phyloP scores from a whole-genome alignment of 1,139 yeast genomes.

The Lodderomyces theae region DNA sequence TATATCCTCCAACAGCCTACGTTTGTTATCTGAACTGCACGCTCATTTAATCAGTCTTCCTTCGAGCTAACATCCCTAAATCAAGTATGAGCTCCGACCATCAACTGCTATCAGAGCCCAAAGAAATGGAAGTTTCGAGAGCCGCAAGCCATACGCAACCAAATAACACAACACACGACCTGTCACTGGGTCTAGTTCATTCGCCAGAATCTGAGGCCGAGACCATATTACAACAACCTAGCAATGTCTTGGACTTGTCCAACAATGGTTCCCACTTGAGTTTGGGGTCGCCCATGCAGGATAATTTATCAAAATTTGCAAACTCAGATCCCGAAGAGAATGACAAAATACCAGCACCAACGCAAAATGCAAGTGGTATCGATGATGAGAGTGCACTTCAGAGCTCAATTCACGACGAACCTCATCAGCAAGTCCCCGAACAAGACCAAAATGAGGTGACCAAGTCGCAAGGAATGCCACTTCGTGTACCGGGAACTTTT shows the following conservation, averaged over 20 bases:
- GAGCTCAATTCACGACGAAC: background rate
- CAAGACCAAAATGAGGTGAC: slow-evolving; percentile 4
- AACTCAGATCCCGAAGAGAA: slow-evolving; percentile 1
- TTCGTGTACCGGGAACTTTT: slow-evolving; percentile 60
- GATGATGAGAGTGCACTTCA: background rate
- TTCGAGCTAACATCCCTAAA: too few relatives aligned
- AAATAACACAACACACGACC: background rate
- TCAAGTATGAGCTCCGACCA: background rate
- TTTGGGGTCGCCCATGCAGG: slow-evolving; percentile 17
- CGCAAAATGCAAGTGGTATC: background rate
- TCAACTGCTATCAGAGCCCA: background rate
- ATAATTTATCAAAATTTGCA: slow-evolving; percentile 10
- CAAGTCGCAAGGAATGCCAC: slow-evolving; percentile 22
- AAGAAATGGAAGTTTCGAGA: too few relatives aligned
- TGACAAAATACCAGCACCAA: background rate
- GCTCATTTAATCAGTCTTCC: too few relatives aligned
- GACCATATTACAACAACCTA: slow-evolving; percentile 1
- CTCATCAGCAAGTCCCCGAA: background rate
- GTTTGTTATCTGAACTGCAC: too few relatives aligned
- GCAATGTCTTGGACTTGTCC: background rate
- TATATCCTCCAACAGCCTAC: too few relatives aligned
- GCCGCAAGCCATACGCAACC: too few relatives aligned
- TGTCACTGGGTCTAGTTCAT: background rate
- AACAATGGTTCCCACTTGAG: slow-evolving; percentile 3
- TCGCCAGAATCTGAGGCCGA: background rate